Percentiles rank a stretch among this genome's conserved stretches.
Evolutionary conservation across 2,329 filamentous ascomycete genomes (phyloP).

Genomic region (Scedosporium apiospermum): DNA sequence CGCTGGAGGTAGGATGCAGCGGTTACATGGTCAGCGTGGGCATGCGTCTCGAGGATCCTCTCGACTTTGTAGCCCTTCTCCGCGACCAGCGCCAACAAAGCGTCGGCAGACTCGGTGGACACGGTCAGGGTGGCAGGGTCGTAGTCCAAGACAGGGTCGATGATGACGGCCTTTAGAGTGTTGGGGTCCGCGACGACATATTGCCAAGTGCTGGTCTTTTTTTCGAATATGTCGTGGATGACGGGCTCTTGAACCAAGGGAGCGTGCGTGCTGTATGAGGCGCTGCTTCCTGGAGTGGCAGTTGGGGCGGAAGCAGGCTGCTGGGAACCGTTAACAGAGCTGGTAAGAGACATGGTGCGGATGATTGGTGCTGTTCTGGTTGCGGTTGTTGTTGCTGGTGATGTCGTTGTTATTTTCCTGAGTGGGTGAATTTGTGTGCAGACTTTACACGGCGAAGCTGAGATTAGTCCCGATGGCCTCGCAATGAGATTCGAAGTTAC

Average conservation of each 20-base stretch:
- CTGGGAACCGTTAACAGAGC: too few species aligned
- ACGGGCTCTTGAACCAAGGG: constrained; percentile 17
- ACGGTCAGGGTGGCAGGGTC: constrained; percentile 30
- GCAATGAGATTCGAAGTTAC: background rate
- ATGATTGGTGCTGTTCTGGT: background rate
- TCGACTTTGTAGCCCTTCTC: constrained; percentile 37
- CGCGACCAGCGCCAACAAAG: constrained; percentile 32
- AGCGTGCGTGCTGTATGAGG: background rate
- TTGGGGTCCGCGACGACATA: constrained; percentile 47
- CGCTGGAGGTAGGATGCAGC: constrained; percentile 48
- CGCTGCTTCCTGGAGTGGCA: too few species aligned
- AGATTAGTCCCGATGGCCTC: background rate
- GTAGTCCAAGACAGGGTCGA: constrained; percentile 54
- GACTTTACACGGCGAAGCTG: background rate
- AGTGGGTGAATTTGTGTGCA: background rate
- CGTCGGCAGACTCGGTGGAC: constrained; percentile 42
- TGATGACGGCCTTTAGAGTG: constrained; percentile 41
- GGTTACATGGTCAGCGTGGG: constrained; percentile 51
- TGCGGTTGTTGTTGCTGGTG: background rate
- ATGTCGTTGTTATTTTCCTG: background rate
- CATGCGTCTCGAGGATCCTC: constrained; percentile 52
- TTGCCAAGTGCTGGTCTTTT: constrained; percentile 44
- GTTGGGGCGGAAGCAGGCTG: too few species aligned
- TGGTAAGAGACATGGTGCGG: too few species aligned
- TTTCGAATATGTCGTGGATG: constrained; percentile 29